phyloP scores from a whole-genome alignment of 345 rosid species.

The Salix brachista region DNA sequence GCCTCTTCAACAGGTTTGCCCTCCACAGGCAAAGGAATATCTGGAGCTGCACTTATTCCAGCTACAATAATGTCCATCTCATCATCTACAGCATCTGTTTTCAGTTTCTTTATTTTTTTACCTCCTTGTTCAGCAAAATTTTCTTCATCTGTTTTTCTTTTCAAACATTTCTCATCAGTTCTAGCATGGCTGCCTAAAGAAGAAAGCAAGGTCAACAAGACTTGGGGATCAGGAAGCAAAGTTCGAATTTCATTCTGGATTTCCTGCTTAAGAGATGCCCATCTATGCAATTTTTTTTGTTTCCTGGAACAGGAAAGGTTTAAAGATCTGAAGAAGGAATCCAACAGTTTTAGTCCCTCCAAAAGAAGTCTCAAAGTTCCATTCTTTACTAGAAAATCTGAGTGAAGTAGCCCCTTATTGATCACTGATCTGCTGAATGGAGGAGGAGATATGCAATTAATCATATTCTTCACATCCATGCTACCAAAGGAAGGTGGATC shows the following conservation, averaged over 20 bases:
- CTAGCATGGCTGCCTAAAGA: conserved; percentile 36
- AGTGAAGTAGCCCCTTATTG: conserved; percentile 85
- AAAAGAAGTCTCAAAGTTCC: conserved; percentile 77
- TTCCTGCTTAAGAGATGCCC: conserved; percentile 52
- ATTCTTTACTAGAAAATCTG: conserved; percentile 73
- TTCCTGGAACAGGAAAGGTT: conserved; percentile 25
- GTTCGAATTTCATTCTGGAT: conserved; percentile 60
- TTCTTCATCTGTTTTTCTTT: conserved; percentile 48
- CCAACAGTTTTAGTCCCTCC: conserved; percentile 69
- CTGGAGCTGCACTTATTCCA: conserved; percentile 44
- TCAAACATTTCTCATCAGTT: conserved; percentile 27
- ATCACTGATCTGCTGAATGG: conserved; percentile 65
- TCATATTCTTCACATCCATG: conserved; percentile 51
- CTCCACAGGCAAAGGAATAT: conserved; percentile 31
- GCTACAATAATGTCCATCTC: conserved; percentile 56
- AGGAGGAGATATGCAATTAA: conserved; percentile 66
- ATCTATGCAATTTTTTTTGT: conserved; percentile 30
- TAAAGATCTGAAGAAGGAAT: conserved; percentile 49
- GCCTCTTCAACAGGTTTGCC: conserved; percentile 22
- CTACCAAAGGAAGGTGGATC: conserved; percentile 40
- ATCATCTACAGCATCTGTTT: conserved; percentile 32
- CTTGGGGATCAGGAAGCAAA: conserved; percentile 79
- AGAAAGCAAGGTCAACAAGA: conserved; percentile 58
- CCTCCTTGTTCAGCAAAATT: conserved; percentile 16
- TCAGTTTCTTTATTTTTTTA: conserved; percentile 42